Conservation (phyloP, 768 basidiomycete species). For the Filobasidium floriforme region DNA sequence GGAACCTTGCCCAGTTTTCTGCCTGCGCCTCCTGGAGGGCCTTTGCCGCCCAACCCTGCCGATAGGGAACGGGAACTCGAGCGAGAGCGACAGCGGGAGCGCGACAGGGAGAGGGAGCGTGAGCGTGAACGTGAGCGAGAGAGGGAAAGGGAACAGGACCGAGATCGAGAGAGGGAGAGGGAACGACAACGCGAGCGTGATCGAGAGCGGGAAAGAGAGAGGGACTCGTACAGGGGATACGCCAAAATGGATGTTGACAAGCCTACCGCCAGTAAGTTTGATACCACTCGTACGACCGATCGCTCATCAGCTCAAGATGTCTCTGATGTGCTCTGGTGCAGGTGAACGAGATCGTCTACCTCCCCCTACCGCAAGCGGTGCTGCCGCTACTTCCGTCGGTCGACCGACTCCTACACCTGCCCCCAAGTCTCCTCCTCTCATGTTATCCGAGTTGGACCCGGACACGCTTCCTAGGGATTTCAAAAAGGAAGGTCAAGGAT, state of each 20-base stretch:
- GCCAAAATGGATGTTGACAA: constrained; percentile 24
- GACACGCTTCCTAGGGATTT: constrained; percentile 45
- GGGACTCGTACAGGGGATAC: constrained; percentile 18
- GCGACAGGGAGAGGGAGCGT: constrained; percentile 44
- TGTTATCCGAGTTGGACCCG: constrained; percentile 44
- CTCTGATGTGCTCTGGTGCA: background rate
- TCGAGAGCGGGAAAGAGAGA: constrained; percentile 24
- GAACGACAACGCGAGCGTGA: constrained; percentile 38
- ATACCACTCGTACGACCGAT: background rate
- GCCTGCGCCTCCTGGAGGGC: constrained; percentile 29
- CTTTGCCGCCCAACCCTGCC: background rate
- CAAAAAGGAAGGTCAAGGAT: constrained; percentile 68
- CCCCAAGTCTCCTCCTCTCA: constrained; percentile 30
- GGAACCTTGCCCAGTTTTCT: constrained; percentile 27
- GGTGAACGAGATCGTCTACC: constrained; percentile 8
- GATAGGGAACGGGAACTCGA: constrained; percentile 16
- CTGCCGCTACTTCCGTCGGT: constrained; percentile 23
- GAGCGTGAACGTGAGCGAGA: constrained; percentile 39
- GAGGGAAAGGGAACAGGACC: background rate
- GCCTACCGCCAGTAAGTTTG: background rate
- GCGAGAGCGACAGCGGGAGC: constrained; percentile 35
- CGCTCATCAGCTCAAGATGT: background rate
- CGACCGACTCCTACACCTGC: constrained; percentile 20
- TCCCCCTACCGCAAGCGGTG: constrained; percentile 4
- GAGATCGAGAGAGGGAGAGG: constrained; percentile 27